Evolutionary conservation across 2,329 filamentous ascomycete species (phyloP).

Genomic region (Corniculantispora saksenae): DNA sequence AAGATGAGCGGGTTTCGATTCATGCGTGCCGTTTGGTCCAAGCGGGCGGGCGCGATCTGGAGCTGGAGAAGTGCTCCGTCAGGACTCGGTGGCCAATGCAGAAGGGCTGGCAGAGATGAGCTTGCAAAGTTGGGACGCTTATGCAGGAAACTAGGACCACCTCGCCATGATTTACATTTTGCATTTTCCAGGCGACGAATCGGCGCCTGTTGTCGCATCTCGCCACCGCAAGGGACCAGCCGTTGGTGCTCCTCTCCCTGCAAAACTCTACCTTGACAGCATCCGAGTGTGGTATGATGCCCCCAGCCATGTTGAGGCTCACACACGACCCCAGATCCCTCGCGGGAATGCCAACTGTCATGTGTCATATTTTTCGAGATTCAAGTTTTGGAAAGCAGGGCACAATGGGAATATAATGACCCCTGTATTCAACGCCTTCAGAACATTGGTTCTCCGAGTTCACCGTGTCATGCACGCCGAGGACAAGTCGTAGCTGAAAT

Average conservation of each 20-base stretch:
- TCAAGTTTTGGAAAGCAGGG: background rate
- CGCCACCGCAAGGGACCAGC: background rate
- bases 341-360: background rate
- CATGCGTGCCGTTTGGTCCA: constrained; percentile 10
- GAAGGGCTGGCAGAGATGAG: constrained; percentile 1
- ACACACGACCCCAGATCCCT: background rate
- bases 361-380: background rate
- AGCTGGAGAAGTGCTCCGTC: background rate
- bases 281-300: no score
- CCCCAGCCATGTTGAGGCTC: background rate
- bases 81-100: background rate
- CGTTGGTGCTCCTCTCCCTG: background rate
- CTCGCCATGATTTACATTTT: background rate
- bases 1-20: constrained; percentile 9
- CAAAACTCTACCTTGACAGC: background rate
- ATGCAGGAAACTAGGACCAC: background rate
- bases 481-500: background rate
- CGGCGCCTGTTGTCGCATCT: background rate
- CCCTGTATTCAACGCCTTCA: no score
- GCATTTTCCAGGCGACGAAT: constrained; percentile 11
- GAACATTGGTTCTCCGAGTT: no score
- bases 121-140: constrained; percentile 2
- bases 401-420: no score
- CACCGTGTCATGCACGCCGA: background rate
- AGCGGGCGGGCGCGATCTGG: constrained; percentile 15